Percentiles rank a stretch among this genome's conserved stretches.
Conservation (phyloP, 768 basidiomycete genomes). For the Kwoniella sp. region DNA sequence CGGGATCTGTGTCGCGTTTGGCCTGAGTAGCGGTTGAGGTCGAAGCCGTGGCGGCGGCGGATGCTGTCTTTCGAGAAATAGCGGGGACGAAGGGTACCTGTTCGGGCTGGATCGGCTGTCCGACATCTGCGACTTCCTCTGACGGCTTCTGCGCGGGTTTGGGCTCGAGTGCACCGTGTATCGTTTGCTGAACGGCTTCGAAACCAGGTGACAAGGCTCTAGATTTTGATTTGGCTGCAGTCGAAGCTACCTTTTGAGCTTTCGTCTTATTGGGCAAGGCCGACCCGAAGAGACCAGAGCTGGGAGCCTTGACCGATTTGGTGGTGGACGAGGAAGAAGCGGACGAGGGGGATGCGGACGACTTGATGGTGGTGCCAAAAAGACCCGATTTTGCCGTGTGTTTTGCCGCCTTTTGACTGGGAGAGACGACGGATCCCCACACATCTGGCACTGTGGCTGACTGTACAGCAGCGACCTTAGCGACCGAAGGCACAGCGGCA, state of each 20-base stretch:
- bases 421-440: conserved; percentile 22
- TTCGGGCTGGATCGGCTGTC: conserved; percentile 55
- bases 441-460: conserved; percentile 19
- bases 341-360: conserved; percentile 1
- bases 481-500: neutral
- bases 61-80: conserved; percentile 60
- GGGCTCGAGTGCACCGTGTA: conserved; percentile 16
- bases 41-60: neutral
- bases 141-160: neutral
- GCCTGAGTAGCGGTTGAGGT: neutral
- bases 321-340: conserved; percentile 1
- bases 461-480: conserved; percentile 60
- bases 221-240: neutral
- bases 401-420: conserved; percentile 35
- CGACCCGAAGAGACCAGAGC: conserved; percentile 19
- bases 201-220: conserved; percentile 22
- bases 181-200: conserved; percentile 13
- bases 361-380: conserved; percentile 31
- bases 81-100: conserved; percentile 81
- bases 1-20: neutral
- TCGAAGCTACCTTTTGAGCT: conserved; percentile 2
- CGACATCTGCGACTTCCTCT: neutral
- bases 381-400: conserved; percentile 38
- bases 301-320: conserved; percentile 6
- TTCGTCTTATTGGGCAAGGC: conserved; percentile 4